phyloP scores from a whole-genome alignment of 495 filamentous ascomycete genomes.

The Annulohypoxylon nitens region DNA sequence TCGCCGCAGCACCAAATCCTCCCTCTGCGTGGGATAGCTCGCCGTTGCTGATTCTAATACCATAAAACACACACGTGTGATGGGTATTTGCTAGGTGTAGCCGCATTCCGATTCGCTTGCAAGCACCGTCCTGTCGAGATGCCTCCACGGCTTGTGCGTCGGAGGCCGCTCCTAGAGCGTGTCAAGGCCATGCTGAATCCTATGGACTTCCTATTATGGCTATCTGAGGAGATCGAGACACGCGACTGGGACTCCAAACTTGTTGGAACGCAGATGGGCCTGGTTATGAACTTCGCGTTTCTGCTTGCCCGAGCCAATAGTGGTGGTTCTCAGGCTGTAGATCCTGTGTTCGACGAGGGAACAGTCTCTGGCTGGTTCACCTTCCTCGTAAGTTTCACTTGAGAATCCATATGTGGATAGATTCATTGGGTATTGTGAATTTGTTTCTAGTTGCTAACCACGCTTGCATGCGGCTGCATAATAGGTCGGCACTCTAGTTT shows the following conservation, averaged over 20 bases:
- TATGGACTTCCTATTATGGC: slow-evolving; percentile 86
- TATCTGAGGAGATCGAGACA: slow-evolving; percentile 90
- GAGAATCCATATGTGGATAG: background rate
- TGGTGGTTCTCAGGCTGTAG: slow-evolving; percentile 59
- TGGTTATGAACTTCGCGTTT: slow-evolving; percentile 81
- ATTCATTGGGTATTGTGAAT: background rate
- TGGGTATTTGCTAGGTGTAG: slow-evolving; percentile 16
- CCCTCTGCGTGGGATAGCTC: slow-evolving; percentile 26
- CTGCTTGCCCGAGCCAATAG: slow-evolving; percentile 84
- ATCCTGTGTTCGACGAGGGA: slow-evolving; percentile 89
- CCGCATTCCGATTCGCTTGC: slow-evolving; percentile 5
- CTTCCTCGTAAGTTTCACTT: slow-evolving; percentile 77
- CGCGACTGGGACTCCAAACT: slow-evolving; percentile 88
- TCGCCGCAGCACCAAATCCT: background rate
- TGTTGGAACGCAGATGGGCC: slow-evolving; percentile 78
- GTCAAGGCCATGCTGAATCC: slow-evolving; percentile 85
- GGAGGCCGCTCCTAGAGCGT: slow-evolving; percentile 78
- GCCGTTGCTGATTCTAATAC: background rate
- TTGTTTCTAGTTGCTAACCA: slow-evolving; percentile 13
- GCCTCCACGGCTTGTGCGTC: slow-evolving; percentile 78
- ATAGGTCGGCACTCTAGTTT: slow-evolving; percentile 76
- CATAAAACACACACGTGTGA: slow-evolving; percentile 20
- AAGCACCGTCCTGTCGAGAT: slow-evolving; percentile 42
- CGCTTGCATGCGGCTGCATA: slow-evolving; percentile 29
- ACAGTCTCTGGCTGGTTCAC: slow-evolving; percentile 72